Conservation (phyloP, 345 rosid genomes). For the Lumnitzera racemosa region DNA sequence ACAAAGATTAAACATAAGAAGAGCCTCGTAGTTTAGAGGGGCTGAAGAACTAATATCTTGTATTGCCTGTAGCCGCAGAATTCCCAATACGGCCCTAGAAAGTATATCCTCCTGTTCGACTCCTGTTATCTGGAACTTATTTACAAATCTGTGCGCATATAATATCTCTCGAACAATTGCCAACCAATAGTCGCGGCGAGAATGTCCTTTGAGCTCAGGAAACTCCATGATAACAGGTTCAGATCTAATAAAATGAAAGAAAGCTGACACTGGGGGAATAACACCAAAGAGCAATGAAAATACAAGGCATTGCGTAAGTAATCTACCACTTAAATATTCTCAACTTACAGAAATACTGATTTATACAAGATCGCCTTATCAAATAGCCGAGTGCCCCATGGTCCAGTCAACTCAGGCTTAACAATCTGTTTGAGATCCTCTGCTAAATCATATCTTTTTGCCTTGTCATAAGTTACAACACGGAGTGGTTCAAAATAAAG, state of each 20-base stretch:
- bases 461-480: slow-evolving; percentile 84
- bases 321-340: not conserved
- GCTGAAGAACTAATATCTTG: slow-evolving; percentile 48
- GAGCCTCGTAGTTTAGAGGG: slow-evolving; percentile 33
- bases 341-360: slow-evolving; percentile 80
- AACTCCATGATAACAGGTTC: slow-evolving; percentile 87
- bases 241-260: slow-evolving; percentile 48
- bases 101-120: slow-evolving; percentile 65
- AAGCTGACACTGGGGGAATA: not conserved
- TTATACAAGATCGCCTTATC: slow-evolving; percentile 90
- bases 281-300: not conserved
- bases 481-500: slow-evolving; percentile 84
- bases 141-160: slow-evolving; percentile 61
- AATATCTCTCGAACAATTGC: slow-evolving; percentile 70
- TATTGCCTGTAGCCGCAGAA: slow-evolving; percentile 76
- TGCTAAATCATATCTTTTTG: slow-evolving; percentile 77
- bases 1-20: slow-evolving; percentile 85
- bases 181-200: slow-evolving; percentile 92
- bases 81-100: slow-evolving; percentile 80
- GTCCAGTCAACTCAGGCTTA: slow-evolving; percentile 91
- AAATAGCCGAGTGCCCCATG: slow-evolving; percentile 97
- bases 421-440: slow-evolving; percentile 81
- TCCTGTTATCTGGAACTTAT: slow-evolving; percentile 56
- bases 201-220: slow-evolving; percentile 94
- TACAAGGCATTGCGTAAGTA: not conserved